These are phyloP conservation scores for Pseudogymnoascus sp. DNA, from an alignment of 2,329 filamentous ascomycete genomes.

Conservation along the genomic window DNA sequence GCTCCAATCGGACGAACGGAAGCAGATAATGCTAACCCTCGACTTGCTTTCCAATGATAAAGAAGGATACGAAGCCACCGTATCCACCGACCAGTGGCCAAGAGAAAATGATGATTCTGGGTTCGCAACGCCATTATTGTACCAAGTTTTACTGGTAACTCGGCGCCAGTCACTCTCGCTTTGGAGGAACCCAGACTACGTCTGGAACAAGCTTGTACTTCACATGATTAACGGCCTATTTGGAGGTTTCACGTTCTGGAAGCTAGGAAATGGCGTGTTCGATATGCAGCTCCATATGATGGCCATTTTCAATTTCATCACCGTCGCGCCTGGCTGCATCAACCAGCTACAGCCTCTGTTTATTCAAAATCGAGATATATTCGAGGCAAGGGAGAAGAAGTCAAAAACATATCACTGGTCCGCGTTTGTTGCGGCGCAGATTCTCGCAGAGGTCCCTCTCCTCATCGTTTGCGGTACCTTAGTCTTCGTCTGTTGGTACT, in stretches of 20 bases:
- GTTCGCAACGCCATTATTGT: no score
- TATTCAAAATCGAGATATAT: constrained; percentile 43
- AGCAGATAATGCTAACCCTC: constrained; percentile 62
- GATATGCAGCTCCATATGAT: constrained; percentile 35
- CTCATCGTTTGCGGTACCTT: no score
- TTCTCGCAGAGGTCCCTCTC: no score
- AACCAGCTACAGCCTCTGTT: constrained; percentile 48
- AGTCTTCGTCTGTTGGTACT: no score
- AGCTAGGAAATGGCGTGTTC: constrained; percentile 39
- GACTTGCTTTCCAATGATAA: constrained; percentile 56
- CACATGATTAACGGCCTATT: constrained; percentile 44
- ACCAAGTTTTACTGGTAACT: no score
- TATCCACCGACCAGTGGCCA: no score
- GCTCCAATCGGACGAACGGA: no score
- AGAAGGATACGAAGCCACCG: constrained; percentile 23
- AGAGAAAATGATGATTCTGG: no score
- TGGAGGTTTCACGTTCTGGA: constrained; percentile 51
- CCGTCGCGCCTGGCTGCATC: constrained; percentile 45
- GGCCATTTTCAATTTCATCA: constrained; percentile 52
- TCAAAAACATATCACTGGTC: no score
- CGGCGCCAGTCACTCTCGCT: no score
- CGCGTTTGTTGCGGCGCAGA: no score
- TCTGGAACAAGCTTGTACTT: constrained; percentile 36
- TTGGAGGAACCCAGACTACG: constrained; percentile 31
- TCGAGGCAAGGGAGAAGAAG: constrained; percentile 47